Base-by-base conservation (phyloP, 495 filamentous ascomycete genomes). In the Bombardia bombarda region DNA sequence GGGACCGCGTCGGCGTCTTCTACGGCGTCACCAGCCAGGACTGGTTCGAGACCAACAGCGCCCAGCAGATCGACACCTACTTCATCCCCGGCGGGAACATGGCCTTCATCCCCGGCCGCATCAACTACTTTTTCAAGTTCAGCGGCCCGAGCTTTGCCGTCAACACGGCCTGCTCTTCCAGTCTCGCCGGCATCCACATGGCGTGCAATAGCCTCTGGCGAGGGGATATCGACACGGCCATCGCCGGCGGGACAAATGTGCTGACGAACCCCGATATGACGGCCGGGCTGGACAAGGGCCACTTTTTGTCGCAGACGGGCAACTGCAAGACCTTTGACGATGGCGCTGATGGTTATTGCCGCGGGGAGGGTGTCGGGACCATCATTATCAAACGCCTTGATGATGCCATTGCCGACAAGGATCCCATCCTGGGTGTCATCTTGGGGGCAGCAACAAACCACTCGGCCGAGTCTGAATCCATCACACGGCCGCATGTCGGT, bases 111-210 rank as follows among this genome's bases (percentile, higher is more conserved):
- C 85, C 87, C 0, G 87, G 86, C 1, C 73, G 87, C 7, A 86
- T 92, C 51, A 90, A 89, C 53, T 73, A 68, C 40, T 82, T 82
- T 54, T 87, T 90, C 62, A 86, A 86, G 39, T 90, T 90, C 56
- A 80, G 75, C 40, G 87, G 87, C 0, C 87, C 87, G 0, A 89
- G 83, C 46, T 78, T 82, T 54, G 83, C 72, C 45, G 70, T 90
- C 25, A 88, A 95, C 53, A 90, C 88, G 1, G 88, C 88, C n/a
- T 95, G 88, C 57, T 90, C 84, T 14, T 89, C 82, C 10, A 83
- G 80, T 52, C 66, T 87, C 10, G 82, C 86, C 7, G 84, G 83
- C 7, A 78, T 93, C 37, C 84, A 90, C 46, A 63, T 87, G 10
- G 87, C 87, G n/a, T 89, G 86, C 60, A 86, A 81, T 40, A 75